Evolutionary conservation across 345 rosid species (phyloP), one percentile per base, ranked within the genome.

Genomic region (Boechera stricta): DNA sequence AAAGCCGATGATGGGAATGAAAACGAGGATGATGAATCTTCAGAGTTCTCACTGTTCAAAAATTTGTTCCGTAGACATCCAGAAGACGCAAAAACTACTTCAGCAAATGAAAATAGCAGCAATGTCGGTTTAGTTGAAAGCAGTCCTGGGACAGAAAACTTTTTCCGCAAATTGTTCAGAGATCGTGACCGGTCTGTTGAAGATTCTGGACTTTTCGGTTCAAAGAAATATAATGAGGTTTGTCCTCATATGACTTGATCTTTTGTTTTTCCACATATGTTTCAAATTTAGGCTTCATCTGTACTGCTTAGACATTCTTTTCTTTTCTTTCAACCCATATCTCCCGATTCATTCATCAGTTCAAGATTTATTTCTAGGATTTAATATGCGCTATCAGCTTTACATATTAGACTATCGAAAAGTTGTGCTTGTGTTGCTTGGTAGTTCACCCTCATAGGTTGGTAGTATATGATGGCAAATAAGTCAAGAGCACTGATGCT

Each of bases 111-210:
- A 83, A 84, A 65, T 80, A 85, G 83, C 78, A 80, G 79, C 69
- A 77, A 71, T 68, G 85, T 82, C 18, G 65, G 66, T 71, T 76
- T 90, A 79, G 79, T 45, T 79, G 99, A 91, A 81, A 90, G 92
- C 84, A 95, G 98, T 79, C 98, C 93, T 2, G 96, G 99, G 63
- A 93, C 97, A 7, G 97, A 95, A 80, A 95, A 77, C 66, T 93
- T 95, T 85, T 92, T 95, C 79, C 96, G 97, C 67, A 95, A 95
- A 85, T 82, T 95, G 74, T 95, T 95, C 74, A 91, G 89, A 83
- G 99, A 95, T 71, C 91, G 94, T 53, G 98, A 92, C 72, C 89
- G 88, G 52, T 92, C 97, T 51, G 85, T 91, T 75, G 96, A 91
- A 84, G 97, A 93, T 76, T 92, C 96, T 0, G 98, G 90, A 84